Evolutionary conservation across 192 early-diverging fungal genomes (phyloP).

Genomic region (Coemansia aciculifera): DNA sequence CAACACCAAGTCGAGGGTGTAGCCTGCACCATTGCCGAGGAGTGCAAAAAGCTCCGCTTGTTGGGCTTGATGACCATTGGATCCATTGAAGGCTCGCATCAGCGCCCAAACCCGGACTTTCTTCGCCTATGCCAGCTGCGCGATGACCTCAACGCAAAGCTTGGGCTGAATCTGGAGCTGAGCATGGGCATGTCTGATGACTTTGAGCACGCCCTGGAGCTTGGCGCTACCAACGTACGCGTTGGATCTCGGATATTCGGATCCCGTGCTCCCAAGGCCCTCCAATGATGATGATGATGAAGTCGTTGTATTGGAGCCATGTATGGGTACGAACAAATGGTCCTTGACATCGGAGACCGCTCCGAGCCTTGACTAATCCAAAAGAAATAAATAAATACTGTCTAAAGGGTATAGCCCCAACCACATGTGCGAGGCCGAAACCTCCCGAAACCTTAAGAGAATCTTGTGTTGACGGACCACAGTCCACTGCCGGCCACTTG

Average conservation of each 20-base stretch:
- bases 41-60: conserved; percentile 70
- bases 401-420: too few relatives aligned
- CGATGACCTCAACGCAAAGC: conserved; percentile 19
- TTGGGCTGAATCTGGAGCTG: conserved; percentile 63
- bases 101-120: conserved; percentile 58
- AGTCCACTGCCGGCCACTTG: too few relatives aligned
- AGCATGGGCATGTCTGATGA: conserved; percentile 99
- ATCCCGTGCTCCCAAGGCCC: conserved; percentile 37
- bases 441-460: too few relatives aligned
- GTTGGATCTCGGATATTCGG: conserved; percentile 95
- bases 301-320: too few relatives aligned
- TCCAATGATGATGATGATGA: not conserved
- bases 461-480: too few relatives aligned
- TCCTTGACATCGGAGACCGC: too few relatives aligned
- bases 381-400: too few relatives aligned
- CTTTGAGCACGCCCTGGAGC: conserved; percentile 78
- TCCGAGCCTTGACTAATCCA: too few relatives aligned
- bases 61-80: conserved; percentile 97
- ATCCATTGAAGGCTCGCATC: conserved; percentile 55
- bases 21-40: conserved; percentile 62
- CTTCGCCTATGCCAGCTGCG: conserved; percentile 40
- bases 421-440: too few relatives aligned
- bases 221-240: conserved; percentile 91
- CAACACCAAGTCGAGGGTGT: conserved; percentile 58
- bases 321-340: too few relatives aligned